Percentiles rank a stretch among this genome's conserved stretches.
Conservation (phyloP, 2,329 filamentous ascomycete species). For the Penicillium sp. region DNA sequence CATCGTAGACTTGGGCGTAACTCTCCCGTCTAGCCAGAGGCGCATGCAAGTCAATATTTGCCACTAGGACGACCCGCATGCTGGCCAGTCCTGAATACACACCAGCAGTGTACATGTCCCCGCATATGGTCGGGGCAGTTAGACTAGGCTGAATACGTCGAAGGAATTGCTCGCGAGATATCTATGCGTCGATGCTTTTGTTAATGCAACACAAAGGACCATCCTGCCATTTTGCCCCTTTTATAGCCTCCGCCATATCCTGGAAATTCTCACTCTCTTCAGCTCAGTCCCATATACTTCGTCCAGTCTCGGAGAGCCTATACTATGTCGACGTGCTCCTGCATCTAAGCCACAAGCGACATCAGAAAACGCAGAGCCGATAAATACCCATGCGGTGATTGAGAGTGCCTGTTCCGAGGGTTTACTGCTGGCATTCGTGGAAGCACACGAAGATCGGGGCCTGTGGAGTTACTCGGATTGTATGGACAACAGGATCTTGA, state of each 20-base stretch:
- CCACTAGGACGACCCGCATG: conserved; percentile 58
- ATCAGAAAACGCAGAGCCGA: background rate
- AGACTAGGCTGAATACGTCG: conserved; percentile 70
- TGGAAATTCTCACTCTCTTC: background rate
- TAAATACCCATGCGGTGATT: background rate
- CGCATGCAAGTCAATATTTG: conserved; percentile 63
- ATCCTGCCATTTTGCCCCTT: background rate
- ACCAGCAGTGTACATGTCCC: conserved; percentile 58
- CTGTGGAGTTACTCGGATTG: background rate
- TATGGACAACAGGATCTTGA: background rate
- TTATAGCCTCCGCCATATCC: background rate
- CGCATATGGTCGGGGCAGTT: conserved; percentile 71
- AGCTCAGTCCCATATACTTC: background rate
- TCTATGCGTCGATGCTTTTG: conserved; percentile 14
- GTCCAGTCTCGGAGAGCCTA: background rate
- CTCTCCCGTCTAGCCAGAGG: conserved; percentile 61
- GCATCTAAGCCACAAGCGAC: background rate
- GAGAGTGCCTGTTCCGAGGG: background rate
- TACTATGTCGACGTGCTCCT: background rate
- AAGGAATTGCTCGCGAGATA: conserved; percentile 78
- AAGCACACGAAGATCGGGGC: conserved; percentile 11
- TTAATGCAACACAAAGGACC: no score
- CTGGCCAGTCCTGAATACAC: conserved; percentile 3
- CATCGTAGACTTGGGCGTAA: conserved; percentile 69
- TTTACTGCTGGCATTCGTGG: background rate